A percentile compares a stretch with the other conserved stretches of the same genome.
Evolutionary conservation across 31 red algal genomes (phyloP).

Genomic region (Odonthalia washingtoniensis): DNA sequence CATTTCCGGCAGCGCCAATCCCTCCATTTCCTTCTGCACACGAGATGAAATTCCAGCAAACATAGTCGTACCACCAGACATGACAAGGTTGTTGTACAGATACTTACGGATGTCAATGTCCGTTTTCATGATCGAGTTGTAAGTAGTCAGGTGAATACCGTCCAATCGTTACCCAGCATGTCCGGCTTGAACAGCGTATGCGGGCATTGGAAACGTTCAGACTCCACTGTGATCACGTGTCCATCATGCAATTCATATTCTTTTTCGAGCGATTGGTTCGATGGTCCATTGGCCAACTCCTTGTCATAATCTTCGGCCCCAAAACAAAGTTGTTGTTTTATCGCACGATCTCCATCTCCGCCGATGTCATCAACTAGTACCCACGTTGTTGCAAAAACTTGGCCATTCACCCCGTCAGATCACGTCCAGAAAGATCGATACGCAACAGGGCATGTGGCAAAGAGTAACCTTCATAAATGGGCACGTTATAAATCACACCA

Average conservation of each 20-base stretch:
- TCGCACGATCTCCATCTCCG: conserved; percentile 84
- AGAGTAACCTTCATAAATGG: no score
- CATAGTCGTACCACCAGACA: conserved; percentile 75
- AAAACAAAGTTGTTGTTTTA: conserved; percentile 86
- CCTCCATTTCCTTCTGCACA: conserved; percentile 83
- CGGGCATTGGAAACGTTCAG: conserved; percentile 85
- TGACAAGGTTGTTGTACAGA: conserved; percentile 78
- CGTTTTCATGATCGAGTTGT: conserved; percentile 76
- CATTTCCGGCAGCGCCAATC: conserved; percentile 73
- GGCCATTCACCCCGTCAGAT: conserved; percentile 80
- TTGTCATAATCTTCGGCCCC: conserved; percentile 70
- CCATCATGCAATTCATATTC: conserved; percentile 95
- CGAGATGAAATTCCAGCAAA: conserved; percentile 79
- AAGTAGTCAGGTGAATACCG: conserved; percentile 77
- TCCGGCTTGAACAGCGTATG: conserved; percentile 89
- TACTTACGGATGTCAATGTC: conserved; percentile 90
- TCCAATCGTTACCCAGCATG: conserved; percentile 73
- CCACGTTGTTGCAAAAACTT: conserved; percentile 82
- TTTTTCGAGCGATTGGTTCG: conserved; percentile 68
- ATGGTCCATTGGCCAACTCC: conserved; percentile 52
- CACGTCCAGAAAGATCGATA: conserved; percentile 83
- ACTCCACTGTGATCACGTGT: conserved; percentile 80
- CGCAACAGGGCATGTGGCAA: conserved; percentile 90
- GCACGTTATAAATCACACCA: conserved; percentile 83
- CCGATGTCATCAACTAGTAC: conserved; percentile 68